These are phyloP conservation scores for Acacia crassicarpa DNA, from an alignment of 306 rosid species.

Conservation along the genomic window DNA sequence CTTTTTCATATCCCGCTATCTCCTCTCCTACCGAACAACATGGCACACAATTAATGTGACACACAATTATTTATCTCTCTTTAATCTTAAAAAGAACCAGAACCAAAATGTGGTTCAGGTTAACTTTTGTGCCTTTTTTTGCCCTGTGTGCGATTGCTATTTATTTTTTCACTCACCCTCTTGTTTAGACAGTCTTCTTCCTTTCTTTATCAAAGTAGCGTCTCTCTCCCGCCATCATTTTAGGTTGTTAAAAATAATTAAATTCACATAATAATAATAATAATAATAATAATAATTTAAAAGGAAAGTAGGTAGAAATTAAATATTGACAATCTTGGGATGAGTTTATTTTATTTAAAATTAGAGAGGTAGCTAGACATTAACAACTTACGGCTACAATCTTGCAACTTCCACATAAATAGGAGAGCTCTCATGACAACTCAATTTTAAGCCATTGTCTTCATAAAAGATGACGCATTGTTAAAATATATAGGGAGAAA, in stretches of 20 bases:
- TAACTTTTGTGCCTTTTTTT: conserved; percentile 27
- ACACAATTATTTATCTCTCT: neutral
- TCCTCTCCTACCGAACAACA: neutral
- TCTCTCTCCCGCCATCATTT: neutral
- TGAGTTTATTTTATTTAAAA: too few relatives aligned
- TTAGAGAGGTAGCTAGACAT: too few relatives aligned
- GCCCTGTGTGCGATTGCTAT: conserved; percentile 12
- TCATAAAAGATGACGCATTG: too few relatives aligned
- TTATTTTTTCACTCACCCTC: neutral
- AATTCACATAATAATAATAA: neutral
- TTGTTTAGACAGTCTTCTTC: neutral
- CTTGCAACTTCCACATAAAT: too few relatives aligned
- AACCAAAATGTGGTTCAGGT: conserved; percentile 3
- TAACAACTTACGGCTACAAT: too few relatives aligned
- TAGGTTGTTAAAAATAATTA: neutral
- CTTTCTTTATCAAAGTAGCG: neutral
- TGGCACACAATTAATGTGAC: neutral
- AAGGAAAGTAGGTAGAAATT: neutral
- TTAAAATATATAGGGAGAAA: too few relatives aligned
- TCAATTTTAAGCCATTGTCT: too few relatives aligned
- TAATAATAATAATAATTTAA: too few relatives aligned
- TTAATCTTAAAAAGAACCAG: neutral
- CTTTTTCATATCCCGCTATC: neutral
- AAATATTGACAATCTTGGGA: too few relatives aligned
- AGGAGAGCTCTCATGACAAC: too few relatives aligned